Percentiles rank a stretch among this genome's conserved stretches.
Conservation (phyloP, 345 rosid species). For the Salix dunnii region DNA sequence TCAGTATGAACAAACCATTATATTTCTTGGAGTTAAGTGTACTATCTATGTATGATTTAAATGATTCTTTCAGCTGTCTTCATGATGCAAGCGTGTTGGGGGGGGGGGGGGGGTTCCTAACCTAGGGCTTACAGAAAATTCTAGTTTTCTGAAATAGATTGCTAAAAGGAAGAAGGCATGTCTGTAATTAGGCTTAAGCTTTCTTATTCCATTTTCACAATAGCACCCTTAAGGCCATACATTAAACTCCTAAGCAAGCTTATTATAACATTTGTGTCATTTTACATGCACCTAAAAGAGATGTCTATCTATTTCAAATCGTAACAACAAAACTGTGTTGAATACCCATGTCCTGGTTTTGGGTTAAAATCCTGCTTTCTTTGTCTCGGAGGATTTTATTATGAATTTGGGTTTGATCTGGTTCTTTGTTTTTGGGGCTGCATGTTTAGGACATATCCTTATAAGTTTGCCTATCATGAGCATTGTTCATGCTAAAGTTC, state of each 20-base stretch:
- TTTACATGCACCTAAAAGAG: too few species aligned
- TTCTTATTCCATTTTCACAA: background rate
- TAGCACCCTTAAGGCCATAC: background rate
- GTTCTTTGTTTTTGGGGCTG: background rate
- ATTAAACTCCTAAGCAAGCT: too few species aligned
- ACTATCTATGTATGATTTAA: background rate
- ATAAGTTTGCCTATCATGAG: background rate
- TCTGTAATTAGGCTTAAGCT: background rate
- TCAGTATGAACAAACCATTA: background rate
- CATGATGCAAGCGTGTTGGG: background rate
- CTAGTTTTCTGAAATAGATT: background rate
- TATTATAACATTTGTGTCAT: too few species aligned
- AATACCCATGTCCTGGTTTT: too few species aligned
- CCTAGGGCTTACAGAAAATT: background rate
- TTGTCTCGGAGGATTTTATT: background rate
- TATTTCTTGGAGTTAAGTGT: background rate
- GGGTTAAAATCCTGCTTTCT: background rate
- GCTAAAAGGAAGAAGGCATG: background rate
- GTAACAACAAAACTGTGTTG: too few species aligned
- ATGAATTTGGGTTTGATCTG: background rate
- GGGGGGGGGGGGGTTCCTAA: too few species aligned
- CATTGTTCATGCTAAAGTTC: background rate
- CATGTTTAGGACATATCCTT: background rate
- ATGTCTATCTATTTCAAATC: too few species aligned
- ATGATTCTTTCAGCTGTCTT: background rate